Evolutionary conservation across 371 early-diverging fungal genomes (phyloP), one percentile per base, ranked within the genome.

Genomic region (Saksenaea vasiformis): DNA sequence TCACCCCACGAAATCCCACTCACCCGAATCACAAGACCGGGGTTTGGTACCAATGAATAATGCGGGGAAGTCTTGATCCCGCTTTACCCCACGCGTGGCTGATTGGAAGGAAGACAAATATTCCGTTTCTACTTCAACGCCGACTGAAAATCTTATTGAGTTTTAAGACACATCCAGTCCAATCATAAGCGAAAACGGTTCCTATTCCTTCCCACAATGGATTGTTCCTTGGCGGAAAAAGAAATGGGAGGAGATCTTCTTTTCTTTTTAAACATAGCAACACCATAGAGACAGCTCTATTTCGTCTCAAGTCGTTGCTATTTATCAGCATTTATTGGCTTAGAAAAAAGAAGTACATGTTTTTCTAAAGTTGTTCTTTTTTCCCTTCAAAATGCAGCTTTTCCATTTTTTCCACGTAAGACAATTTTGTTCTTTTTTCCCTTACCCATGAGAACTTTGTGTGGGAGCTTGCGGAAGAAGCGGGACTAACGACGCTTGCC

Each of bases 331-430:
- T 34, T 15, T 27, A 26, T n/a, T 47, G 22, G 22, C 19, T 13
- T 26, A 24, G 31, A 2, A 34, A 43, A 38, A 59, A 59, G 34
- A 5, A 44, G 9, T n/a, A 59, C 17, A 10, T 59, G 24, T 59
- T 59, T 37, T 47, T 44, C 54, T 47, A 54, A 26, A 4, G 15
- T 27, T 8, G n/a, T 44, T 53, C 31, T 59, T 53, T 56, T 59
- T 44, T 54, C 60, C 54, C 54, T 44, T 54, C 4, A 47, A 47
- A 47, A 47, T 47, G 22, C 51, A 47, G 51, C 51, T 22, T 47
- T 47, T 47, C 51, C 51, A 47, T 47, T 47, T 47, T 47, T 47
- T 47, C 51, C 51, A 47, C 22, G 51, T 47, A 22, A 47, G 24
- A 47, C 51, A 47, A 47, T 22, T 22, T 47, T 22, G 17, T 47